phyloP scores from a whole-genome alignment of 176 grass and related monocot genomes.

The Dactylis glomerata region DNA sequence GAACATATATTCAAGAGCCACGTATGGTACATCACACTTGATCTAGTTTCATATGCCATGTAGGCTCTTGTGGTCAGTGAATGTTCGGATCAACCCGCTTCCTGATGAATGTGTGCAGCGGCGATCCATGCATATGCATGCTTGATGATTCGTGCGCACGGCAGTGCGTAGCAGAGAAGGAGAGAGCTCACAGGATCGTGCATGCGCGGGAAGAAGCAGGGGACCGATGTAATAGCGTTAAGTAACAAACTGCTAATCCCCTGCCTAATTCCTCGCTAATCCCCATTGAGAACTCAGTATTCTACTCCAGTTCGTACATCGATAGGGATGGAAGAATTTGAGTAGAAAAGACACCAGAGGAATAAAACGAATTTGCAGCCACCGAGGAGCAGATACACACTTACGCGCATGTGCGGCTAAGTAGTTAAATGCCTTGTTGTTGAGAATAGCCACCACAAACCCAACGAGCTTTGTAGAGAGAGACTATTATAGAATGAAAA shows the following conservation, averaged over 20 bases:
- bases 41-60: too few species aligned
- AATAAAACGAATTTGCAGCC: slow-evolving; percentile 12
- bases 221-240: slow-evolving; percentile 11
- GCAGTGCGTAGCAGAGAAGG: too few species aligned
- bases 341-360: slow-evolving; percentile 31
- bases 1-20: too few species aligned
- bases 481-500: too few species aligned
- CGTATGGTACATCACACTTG: too few species aligned
- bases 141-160: too few species aligned
- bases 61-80: too few species aligned
- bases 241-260: slow-evolving; percentile 25
- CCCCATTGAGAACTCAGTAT: not conserved
- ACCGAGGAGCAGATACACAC: not conserved
- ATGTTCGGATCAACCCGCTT: too few species aligned
- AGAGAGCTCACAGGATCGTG: not conserved
- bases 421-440: not conserved
- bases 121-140: too few species aligned
- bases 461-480: too few species aligned
- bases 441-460: too few species aligned
- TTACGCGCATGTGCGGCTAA: not conserved
- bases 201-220: not conserved
- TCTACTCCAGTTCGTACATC: not conserved
- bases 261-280: not conserved
- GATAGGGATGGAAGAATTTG: not conserved
- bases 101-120: too few species aligned